Percentiles rank a stretch among this genome's conserved stretches.
Conservation (phyloP, 2,329 filamentous ascomycete species). For the Helotiales sp. region DNA sequence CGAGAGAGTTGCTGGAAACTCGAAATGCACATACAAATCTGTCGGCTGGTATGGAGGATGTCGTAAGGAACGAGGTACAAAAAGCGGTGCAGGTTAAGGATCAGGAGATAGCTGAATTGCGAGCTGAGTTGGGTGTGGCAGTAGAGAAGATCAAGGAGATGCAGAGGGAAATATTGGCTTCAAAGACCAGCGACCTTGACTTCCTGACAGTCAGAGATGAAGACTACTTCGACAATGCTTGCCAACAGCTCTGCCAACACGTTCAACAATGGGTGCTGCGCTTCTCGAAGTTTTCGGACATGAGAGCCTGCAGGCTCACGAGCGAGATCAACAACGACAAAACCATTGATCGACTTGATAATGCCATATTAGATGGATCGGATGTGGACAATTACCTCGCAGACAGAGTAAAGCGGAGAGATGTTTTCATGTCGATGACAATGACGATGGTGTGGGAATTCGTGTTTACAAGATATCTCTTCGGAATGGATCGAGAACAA, state of each 20-base stretch:
- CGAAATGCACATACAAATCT: conserved; percentile 63
- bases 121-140: conserved; percentile 72
- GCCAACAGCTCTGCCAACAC: conserved; percentile 91
- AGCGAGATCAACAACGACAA: conserved; percentile 88
- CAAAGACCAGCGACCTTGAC: conserved; percentile 62
- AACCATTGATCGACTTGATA: conserved; percentile 91
- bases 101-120: conserved; percentile 75
- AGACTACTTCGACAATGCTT: conserved; percentile 92
- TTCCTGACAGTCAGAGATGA: conserved; percentile 83
- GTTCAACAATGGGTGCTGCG: conserved; percentile 97
- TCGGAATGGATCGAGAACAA: conserved; percentile 98
- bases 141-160: conserved; percentile 60
- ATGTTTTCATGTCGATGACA: conserved; percentile 97
- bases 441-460: conserved; percentile 99
- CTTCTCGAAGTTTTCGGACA: conserved; percentile 97
- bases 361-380: conserved; percentile 88
- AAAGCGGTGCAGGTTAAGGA: conserved; percentile 77
- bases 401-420: conserved; percentile 84
- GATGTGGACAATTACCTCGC: conserved; percentile 86
- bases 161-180: conserved; percentile 57
- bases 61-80: conserved; percentile 61
- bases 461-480: conserved; percentile 95
- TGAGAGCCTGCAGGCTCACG: conserved; percentile 80
- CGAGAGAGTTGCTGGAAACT: conserved; percentile 68
- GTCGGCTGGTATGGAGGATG: conserved; percentile 61